phyloP scores from a whole-genome alignment of 768 basidiomycete genomes.

The Russula lepida region DNA sequence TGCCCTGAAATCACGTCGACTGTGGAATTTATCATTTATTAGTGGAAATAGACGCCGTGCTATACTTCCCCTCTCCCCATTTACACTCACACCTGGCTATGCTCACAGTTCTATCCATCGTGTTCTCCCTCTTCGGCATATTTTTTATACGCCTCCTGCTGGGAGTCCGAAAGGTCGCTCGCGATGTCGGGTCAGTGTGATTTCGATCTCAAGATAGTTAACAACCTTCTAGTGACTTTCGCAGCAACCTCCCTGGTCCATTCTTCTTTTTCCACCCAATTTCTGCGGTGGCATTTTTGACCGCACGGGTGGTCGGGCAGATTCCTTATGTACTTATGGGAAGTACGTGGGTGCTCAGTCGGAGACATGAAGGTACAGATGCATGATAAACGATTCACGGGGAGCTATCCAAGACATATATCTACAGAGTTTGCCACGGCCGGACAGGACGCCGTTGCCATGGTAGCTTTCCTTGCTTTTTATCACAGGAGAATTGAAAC shows the following conservation, averaged over 20 bases:
- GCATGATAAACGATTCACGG: not conserved
- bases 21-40: no score
- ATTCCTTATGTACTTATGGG: not conserved
- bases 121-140: not conserved
- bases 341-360: not conserved
- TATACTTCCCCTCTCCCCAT: no score
- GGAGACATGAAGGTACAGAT: not conserved
- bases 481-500: not conserved
- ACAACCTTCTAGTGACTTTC: not conserved
- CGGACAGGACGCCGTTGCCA: slow-evolving; percentile 3
- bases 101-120: not conserved
- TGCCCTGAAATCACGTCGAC: no score
- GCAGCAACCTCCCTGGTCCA: slow-evolving; percentile 4
- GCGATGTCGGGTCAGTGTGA: slow-evolving; percentile 1
- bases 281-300: not conserved
- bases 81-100: not conserved
- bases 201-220: not conserved
- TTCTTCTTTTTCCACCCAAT: not conserved
- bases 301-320: not conserved
- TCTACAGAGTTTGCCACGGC: slow-evolving; percentile 7
- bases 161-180: not conserved
- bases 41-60: no score
- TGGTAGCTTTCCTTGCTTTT: not conserved
- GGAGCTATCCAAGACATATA: not conserved
- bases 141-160: not conserved